Percentiles rank a stretch among this genome's conserved stretches.
Evolutionary conservation across 306 rosid genomes (phyloP).

Genomic region (Hippophae rhamnoides): DNA sequence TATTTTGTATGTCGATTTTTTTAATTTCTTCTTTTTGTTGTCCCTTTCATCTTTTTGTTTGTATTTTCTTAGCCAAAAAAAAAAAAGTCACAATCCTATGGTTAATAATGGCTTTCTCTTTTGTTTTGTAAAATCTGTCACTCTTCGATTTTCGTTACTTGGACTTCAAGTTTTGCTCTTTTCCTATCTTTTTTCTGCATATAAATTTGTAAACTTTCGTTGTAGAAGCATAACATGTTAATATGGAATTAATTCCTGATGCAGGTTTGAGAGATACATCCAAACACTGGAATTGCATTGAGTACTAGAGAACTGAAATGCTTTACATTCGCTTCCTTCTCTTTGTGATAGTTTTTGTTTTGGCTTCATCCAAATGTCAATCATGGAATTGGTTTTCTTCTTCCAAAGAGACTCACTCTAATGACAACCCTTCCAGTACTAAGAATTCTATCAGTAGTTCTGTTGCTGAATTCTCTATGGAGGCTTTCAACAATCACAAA

Average conservation of each 20-base stretch:
- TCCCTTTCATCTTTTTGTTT: no score
- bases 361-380: conserved; percentile 21
- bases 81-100: no score
- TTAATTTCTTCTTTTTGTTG: no score
- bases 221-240: no score
- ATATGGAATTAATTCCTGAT: background rate
- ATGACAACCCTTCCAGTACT: conserved; percentile 15
- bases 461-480: conserved; percentile 47
- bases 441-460: conserved; percentile 21
- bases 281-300: background rate
- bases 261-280: conserved; percentile 15
- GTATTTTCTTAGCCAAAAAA: no score
- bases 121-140: background rate
- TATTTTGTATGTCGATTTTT: no score
- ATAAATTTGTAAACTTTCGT: background rate
- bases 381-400: conserved; percentile 67
- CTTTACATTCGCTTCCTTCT: conserved; percentile 13
- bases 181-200: background rate
- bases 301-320: conserved; percentile 24
- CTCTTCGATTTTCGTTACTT: conserved; percentile 15
- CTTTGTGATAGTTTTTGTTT: conserved; percentile 20
- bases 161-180: conserved; percentile 23
- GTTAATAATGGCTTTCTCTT: background rate
- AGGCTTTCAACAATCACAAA: conserved; percentile 40
- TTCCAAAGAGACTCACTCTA: conserved; percentile 19